Percentiles rank a stretch among this genome's conserved stretches.
These are phyloP conservation scores for Teunomyces pallodes DNA, from an alignment of 805 yeast genomes.

Conservation along the genomic window DNA sequence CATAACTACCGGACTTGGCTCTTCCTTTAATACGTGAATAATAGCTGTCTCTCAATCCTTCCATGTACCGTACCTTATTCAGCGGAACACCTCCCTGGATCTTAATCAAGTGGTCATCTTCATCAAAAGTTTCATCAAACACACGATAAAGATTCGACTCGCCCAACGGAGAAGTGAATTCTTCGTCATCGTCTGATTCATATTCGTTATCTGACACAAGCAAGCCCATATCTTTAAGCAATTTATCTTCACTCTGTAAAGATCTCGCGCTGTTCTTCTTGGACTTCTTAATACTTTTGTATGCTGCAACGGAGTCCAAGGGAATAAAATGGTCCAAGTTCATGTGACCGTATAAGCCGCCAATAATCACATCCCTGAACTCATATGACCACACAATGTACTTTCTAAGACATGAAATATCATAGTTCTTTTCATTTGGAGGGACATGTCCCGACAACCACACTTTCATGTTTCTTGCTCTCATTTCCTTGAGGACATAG, in stretches of 20 bases:
- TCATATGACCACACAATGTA: constrained; percentile 80
- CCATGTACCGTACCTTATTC: constrained; percentile 66
- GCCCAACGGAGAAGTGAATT: constrained; percentile 6
- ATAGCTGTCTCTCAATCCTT: constrained; percentile 48
- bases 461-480: constrained; percentile 73
- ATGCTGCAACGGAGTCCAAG: constrained; percentile 66
- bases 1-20: constrained; percentile 39
- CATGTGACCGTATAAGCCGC: constrained; percentile 88
- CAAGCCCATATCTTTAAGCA: not conserved
- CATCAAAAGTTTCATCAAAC: constrained; percentile 7
- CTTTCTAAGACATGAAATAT: constrained; percentile 68
- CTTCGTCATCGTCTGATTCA: constrained; percentile 26
- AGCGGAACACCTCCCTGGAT: constrained; percentile 63
- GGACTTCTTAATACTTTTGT: constrained; percentile 43
- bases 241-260: not conserved
- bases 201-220: constrained; percentile 11
- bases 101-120: constrained; percentile 19
- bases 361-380: constrained; percentile 78
- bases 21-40: constrained; percentile 50
- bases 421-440: constrained; percentile 75
- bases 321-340: constrained; percentile 84
- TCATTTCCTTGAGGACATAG: constrained; percentile 64
- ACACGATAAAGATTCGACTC: constrained; percentile 4
- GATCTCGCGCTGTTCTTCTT: constrained; percentile 10
- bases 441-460: constrained; percentile 92